Evolutionary conservation across 2,329 filamentous ascomycete genomes (phyloP).

Genomic region (Aspergillus thermomutatus): DNA sequence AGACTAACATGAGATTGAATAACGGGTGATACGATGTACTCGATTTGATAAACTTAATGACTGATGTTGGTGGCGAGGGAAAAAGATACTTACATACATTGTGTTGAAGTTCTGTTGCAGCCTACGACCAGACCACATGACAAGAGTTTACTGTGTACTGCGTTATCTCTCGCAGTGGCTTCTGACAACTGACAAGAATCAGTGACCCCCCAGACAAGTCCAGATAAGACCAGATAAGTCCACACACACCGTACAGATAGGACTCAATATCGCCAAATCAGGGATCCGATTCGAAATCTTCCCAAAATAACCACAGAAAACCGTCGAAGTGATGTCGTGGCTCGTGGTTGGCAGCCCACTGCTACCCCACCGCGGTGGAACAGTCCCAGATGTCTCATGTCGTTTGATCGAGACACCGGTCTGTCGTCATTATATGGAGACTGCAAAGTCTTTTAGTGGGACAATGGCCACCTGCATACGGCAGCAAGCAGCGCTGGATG

Average conservation of each 20-base stretch:
- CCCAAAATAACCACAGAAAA: neutral
- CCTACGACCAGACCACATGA: neutral
- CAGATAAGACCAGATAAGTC: neutral
- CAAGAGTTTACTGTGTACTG: neutral
- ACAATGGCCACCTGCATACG: neutral
- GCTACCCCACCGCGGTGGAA: neutral
- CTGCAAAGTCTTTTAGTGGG: neutral
- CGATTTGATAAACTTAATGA: neutral
- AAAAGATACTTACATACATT: neutral
- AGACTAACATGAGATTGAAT: neutral
- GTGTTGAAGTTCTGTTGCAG: too few relatives aligned
- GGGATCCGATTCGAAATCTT: neutral
- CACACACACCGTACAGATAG: neutral
- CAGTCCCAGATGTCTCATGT: neutral
- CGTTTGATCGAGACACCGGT: neutral
- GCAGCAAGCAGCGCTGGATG: neutral
- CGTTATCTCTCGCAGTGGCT: neutral
- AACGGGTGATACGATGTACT: neutral
- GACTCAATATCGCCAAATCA: neutral
- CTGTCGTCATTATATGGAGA: neutral
- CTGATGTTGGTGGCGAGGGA: neutral
- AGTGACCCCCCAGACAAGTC: neutral
- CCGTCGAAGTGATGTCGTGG: neutral
- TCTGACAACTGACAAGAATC: neutral
- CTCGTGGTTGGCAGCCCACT: neutral